Base-by-base conservation (phyloP, 1,139 yeast species). In the Geotrichum bryndzae region DNA sequence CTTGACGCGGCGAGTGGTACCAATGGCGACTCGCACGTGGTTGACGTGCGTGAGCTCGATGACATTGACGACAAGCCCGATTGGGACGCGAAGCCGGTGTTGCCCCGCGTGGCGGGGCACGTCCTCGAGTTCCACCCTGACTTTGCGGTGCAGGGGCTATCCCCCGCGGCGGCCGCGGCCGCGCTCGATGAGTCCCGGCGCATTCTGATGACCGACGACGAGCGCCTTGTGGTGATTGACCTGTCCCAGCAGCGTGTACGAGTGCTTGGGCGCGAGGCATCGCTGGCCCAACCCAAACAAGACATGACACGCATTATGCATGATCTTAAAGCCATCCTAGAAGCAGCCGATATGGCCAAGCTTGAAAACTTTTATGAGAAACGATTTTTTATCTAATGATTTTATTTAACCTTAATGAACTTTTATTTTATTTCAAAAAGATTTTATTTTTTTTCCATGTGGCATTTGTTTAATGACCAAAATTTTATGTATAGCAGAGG, bases 321-420 rank as follows among this genome's bases (percentile, higher is more conserved):
- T n/a, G 52, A 50, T n/a, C 55, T n/a, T 6, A 41, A 57, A 27
- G n/a, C 18, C 18, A 57, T 53, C n/a, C 31, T 15, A 25, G 56
- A 51, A 13, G 53, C 27, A 1, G 46, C 41, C n/a, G n/a, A 8
- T 23, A 41, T 41, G 27, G 33, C 15, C 51, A 59, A 27, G 46
- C 27, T 6, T 45, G 51, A 13, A 53, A 29, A 29, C 57, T 56
- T 41, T 23, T 61, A 10, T 62, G 63, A 11, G 58, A 63, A 41
- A 51, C 59, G 25, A 48, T 62, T 35, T 48, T 62, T 46, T 56
- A 57, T 10, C 60, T 57, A 54, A 54, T 62, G 38, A 55, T 27
- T 29, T 29, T 29, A 5, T 29, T 29, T 29, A 54, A 57, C 35
- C 61, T 56, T 56, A 4, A 63, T 60, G 41, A 48, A 60, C 13